Conservation (phyloP, 1,139 yeast species). For the Hyphopichia khmerensis region DNA sequence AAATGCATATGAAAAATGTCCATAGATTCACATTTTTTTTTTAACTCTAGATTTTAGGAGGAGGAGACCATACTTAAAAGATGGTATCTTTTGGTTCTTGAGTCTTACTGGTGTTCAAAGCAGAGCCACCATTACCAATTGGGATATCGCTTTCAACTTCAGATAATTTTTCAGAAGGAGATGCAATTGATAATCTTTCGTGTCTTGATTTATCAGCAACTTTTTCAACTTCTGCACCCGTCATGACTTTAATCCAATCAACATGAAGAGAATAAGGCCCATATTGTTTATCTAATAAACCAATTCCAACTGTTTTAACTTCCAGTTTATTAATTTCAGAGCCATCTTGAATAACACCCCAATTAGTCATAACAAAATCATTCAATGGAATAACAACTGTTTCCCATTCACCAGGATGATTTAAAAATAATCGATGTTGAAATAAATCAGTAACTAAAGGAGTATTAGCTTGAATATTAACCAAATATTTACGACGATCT, state of each 20-base stretch:
- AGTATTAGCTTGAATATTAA: slow-evolving; percentile 79
- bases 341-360: slow-evolving; percentile 78
- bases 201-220: slow-evolving; percentile 32
- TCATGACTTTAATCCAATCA: slow-evolving; percentile 73
- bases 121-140: slow-evolving; percentile 16
- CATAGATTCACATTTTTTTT: too few relatives aligned
- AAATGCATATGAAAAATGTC: too few relatives aligned
- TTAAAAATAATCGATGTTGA: slow-evolving; percentile 76
- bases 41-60: too few relatives aligned
- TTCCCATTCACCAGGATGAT: slow-evolving; percentile 81
- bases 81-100: slow-evolving; percentile 36
- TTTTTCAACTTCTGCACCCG: slow-evolving; percentile 50
- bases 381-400: slow-evolving; percentile 74
- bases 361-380: slow-evolving; percentile 79
- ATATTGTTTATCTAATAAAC: slow-evolving; percentile 74
- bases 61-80: slow-evolving; percentile 17
- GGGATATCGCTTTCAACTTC: slow-evolving; percentile 24
- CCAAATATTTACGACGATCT: slow-evolving; percentile 71
- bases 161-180: slow-evolving; percentile 10
- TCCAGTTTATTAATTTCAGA: slow-evolving; percentile 58
- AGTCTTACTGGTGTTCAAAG: slow-evolving; percentile 16
- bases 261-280: slow-evolving; percentile 73
- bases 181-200: slow-evolving; percentile 21
- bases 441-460: slow-evolving; percentile 77
- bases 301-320: slow-evolving; percentile 75